Evolutionary conservation across 2,329 filamentous ascomycete genomes (phyloP).

Genomic region (Colletotrichum ledebouriae): DNA sequence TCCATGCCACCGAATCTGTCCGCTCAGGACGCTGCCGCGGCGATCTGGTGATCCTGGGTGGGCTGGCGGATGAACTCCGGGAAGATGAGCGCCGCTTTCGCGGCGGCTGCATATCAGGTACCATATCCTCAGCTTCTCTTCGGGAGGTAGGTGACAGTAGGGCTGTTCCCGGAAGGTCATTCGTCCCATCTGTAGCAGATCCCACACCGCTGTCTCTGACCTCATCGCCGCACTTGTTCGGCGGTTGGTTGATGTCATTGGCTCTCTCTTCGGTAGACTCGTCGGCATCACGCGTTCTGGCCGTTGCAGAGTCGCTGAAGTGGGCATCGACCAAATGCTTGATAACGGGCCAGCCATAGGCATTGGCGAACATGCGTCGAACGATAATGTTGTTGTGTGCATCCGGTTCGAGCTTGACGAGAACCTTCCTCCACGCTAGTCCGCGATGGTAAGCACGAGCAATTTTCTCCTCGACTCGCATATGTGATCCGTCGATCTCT

Average conservation of each 20-base stretch:
- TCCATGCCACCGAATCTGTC: slow-evolving; percentile 73
- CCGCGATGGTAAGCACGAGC: slow-evolving; percentile 94
- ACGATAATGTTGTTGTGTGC: slow-evolving; percentile 99
- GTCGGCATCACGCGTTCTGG: slow-evolving; percentile 75
- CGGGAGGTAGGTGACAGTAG: slow-evolving; percentile 45
- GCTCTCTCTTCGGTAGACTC: slow-evolving; percentile 79
- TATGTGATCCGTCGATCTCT: slow-evolving; percentile 70
- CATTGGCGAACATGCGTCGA: slow-evolving; percentile 95
- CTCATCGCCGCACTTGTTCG: slow-evolving; percentile 75
- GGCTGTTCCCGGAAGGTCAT: slow-evolving; percentile 46
- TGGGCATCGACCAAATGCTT: slow-evolving; percentile 96
- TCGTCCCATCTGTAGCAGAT: slow-evolving; percentile 9
- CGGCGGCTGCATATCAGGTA: slow-evolving; percentile 59
- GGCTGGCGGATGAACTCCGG: slow-evolving; percentile 34
- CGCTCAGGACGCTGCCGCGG: slow-evolving; percentile 22
- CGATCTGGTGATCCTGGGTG: slow-evolving; percentile 31
- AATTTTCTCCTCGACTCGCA: slow-evolving; percentile 98
- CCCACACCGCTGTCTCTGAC: slow-evolving; percentile 58
- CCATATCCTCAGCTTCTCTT: slow-evolving; percentile 59
- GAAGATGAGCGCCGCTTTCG: slow-evolving; percentile 35
- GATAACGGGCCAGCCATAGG: slow-evolving; percentile 96
- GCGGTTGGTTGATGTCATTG: slow-evolving; percentile 67
- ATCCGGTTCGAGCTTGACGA: slow-evolving; percentile 95
- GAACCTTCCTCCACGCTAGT: slow-evolving; percentile 94
- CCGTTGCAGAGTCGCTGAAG: slow-evolving; percentile 81